Evolutionary conservation across 768 basidiomycete species (phyloP).

Genomic region (Collybiopsis confluens): DNA sequence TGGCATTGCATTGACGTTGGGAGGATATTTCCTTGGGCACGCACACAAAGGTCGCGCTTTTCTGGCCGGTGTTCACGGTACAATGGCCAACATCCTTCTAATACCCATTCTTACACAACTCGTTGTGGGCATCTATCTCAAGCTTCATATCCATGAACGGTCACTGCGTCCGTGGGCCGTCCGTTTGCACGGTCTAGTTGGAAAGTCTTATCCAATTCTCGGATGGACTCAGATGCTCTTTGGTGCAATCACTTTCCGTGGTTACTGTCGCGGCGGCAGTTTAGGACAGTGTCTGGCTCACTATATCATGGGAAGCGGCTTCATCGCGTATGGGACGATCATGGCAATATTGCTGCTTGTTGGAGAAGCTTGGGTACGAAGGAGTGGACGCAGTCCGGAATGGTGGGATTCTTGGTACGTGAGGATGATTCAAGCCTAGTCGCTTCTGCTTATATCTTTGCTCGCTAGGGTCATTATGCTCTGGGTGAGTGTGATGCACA

Average conservation of each 20-base stretch:
- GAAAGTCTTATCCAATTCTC: slow-evolving; percentile 77
- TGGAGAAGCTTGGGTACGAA: slow-evolving; percentile 74
- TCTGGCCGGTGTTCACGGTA: slow-evolving; percentile 67
- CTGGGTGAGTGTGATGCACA: slow-evolving; percentile 34
- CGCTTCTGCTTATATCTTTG: background rate
- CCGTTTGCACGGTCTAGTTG: slow-evolving; percentile 68
- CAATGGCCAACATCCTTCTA: slow-evolving; percentile 61
- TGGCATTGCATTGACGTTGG: slow-evolving; percentile 65
- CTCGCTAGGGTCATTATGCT: slow-evolving; percentile 39
- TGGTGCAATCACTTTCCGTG: slow-evolving; percentile 68
- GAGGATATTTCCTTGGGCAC: slow-evolving; percentile 81
- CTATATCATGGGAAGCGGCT: slow-evolving; percentile 88
- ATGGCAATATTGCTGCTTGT: slow-evolving; percentile 75
- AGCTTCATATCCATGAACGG: slow-evolving; percentile 83
- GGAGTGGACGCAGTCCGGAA: slow-evolving; percentile 72
- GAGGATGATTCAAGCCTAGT: slow-evolving; percentile 3
- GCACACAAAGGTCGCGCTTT: slow-evolving; percentile 81
- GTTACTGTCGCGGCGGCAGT: slow-evolving; percentile 75
- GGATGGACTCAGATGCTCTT: slow-evolving; percentile 91
- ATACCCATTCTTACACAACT: slow-evolving; percentile 66
- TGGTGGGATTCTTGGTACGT: slow-evolving; percentile 80
- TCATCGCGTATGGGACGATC: slow-evolving; percentile 82
- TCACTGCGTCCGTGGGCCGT: slow-evolving; percentile 71
- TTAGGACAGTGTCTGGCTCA: slow-evolving; percentile 86
- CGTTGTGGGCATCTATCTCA: slow-evolving; percentile 80